Percentiles rank a stretch among this genome's conserved stretches.
Conservation (phyloP, 106 monocot genomes). For the Hemerocallis citrina region DNA sequence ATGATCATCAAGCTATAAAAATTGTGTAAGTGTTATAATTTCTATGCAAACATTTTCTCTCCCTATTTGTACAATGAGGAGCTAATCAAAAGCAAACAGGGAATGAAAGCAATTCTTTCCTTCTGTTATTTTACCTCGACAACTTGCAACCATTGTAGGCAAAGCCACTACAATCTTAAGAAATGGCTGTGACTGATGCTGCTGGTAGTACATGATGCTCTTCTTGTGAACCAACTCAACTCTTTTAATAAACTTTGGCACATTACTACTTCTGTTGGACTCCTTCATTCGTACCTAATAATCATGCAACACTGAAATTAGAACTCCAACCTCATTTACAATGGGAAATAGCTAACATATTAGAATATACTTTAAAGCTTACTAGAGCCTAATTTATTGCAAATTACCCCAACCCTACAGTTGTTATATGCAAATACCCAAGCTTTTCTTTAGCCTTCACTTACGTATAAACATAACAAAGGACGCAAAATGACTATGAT, state of each 20-base stretch:
- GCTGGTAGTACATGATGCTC: constrained; percentile 96
- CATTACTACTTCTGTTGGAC: constrained; percentile 81
- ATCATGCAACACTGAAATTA: too few relatives aligned
- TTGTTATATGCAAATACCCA: too few relatives aligned
- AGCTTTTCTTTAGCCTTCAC: too few relatives aligned
- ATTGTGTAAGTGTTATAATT: neutral
- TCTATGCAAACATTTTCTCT: neutral
- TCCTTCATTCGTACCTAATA: constrained; percentile 85
- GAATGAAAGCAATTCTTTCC: neutral
- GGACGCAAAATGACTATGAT: too few relatives aligned
- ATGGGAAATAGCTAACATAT: too few relatives aligned
- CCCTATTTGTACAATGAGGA: neutral
- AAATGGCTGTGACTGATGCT: constrained; percentile 50
- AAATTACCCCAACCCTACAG: too few relatives aligned
- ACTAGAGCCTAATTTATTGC: too few relatives aligned
- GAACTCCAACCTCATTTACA: too few relatives aligned
- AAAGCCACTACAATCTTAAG: constrained; percentile 93
- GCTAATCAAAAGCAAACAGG: neutral
- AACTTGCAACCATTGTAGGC: constrained; percentile 97
- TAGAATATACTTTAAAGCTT: too few relatives aligned
- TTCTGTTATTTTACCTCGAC: constrained; percentile 61
- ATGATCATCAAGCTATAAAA: too few relatives aligned
- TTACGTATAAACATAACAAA: too few relatives aligned
- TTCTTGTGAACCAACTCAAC: constrained; percentile 84
- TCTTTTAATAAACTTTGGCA: constrained; percentile 63